Evolutionary conservation across 1,284 basidiomycete species (phyloP).

Genomic region (Ganoderma resinaceum): DNA sequence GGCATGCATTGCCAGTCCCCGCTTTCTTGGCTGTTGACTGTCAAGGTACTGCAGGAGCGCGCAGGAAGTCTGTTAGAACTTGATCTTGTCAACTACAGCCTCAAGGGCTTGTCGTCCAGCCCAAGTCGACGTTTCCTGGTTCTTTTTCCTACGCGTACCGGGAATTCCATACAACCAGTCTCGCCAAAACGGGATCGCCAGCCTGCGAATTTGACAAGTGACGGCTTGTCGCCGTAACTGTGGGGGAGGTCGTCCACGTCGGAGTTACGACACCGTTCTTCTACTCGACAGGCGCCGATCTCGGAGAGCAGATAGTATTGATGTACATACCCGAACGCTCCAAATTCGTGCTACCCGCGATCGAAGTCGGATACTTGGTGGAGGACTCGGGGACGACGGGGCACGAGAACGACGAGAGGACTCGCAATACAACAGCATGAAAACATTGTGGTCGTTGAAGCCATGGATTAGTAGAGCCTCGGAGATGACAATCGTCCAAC

Average conservation of each 20-base stretch:
- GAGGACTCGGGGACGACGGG: neutral
- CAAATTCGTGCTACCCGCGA: neutral
- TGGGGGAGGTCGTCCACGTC: neutral
- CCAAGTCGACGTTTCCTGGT: neutral
- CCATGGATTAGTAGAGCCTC: neutral
- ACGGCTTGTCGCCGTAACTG: neutral
- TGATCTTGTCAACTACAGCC: neutral
- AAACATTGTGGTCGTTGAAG: neutral
- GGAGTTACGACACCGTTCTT: neutral
- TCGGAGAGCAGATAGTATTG: no score
- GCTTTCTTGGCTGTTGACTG: neutral
- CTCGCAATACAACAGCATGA: neutral
- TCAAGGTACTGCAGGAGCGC: neutral
- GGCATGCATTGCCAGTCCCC: neutral
- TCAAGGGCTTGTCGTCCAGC: neutral
- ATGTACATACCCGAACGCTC: slow-evolving; percentile 3
- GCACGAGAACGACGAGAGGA: neutral
- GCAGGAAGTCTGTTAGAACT: neutral
- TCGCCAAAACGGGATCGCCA: neutral
- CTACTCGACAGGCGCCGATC: neutral
- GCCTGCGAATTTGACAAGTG: neutral
- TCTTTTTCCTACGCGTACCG: slow-evolving; percentile 3
- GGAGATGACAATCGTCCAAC: neutral
- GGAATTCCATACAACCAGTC: neutral
- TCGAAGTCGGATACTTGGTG: neutral